These are phyloP conservation scores for Saturnispora sekii DNA, from an alignment of 805 yeast species.

Conservation along the genomic window DNA sequence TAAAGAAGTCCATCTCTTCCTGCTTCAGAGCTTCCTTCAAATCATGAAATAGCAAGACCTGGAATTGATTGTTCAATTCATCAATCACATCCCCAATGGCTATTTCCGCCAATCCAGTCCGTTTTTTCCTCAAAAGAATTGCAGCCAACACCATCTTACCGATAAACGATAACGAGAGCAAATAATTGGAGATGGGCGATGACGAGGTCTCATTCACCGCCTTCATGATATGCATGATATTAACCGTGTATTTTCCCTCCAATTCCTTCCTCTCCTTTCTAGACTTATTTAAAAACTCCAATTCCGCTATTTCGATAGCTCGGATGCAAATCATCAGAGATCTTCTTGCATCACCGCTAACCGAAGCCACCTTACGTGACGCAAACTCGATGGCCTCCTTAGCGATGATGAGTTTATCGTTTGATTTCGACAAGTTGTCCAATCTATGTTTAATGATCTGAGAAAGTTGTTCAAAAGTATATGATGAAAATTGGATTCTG, in stretches of 20 bases:
- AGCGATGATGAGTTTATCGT: slow-evolving; percentile 37
- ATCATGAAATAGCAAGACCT: slow-evolving; percentile 23
- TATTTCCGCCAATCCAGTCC: slow-evolving; percentile 64
- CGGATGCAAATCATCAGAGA: slow-evolving; percentile 81
- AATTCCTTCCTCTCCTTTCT: slow-evolving; percentile 20
- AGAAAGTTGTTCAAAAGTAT: slow-evolving; percentile 68
- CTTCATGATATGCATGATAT: slow-evolving; percentile 62
- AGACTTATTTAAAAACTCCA: slow-evolving; percentile 35
- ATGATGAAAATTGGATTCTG: slow-evolving; percentile 82
- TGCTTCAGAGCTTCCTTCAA: slow-evolving; percentile 16
- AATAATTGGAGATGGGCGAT: slow-evolving; percentile 57
- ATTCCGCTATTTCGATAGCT: slow-evolving; percentile 82
- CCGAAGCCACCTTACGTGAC: slow-evolving; percentile 88
- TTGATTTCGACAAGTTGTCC: slow-evolving; percentile 34
- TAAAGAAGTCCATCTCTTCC: slow-evolving; percentile 18
- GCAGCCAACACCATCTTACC: slow-evolving; percentile 68
- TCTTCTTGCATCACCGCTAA: slow-evolving; percentile 94
- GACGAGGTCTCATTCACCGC: slow-evolving; percentile 74
- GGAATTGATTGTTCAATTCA: slow-evolving; percentile 44
- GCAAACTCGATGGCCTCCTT: slow-evolving; percentile 85
- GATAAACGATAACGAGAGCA: slow-evolving; percentile 53
- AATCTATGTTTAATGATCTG: slow-evolving; percentile 66
- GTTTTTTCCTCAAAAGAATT: slow-evolving; percentile 49
- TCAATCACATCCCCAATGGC: slow-evolving; percentile 69
- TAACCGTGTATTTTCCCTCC: slow-evolving; percentile 43